Evolutionary conservation across 495 filamentous ascomycete genomes (phyloP).

Genomic region (Penicillium crystallinum): DNA sequence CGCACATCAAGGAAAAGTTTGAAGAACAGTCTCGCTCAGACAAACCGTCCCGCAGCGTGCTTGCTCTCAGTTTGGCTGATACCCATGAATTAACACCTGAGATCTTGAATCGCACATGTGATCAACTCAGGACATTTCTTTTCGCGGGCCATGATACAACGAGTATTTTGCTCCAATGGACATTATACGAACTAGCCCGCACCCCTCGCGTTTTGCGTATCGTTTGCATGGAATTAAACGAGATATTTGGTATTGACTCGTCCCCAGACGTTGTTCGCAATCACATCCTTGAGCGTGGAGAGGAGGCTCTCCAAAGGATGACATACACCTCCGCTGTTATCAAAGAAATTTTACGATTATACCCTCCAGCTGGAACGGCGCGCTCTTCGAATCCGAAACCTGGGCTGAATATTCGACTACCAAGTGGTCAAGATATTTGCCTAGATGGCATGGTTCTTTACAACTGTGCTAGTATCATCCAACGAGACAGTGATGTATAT

Average conservation of each 20-base stretch:
- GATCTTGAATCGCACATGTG: slow-evolving; percentile 8
- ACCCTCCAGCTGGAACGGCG: slow-evolving; percentile 37
- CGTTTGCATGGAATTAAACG: slow-evolving; percentile 43
- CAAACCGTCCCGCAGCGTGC: background rate
- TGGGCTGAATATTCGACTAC: slow-evolving; percentile 16
- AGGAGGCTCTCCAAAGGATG: slow-evolving; percentile 29
- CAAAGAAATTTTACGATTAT: slow-evolving; percentile 44
- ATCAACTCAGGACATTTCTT: slow-evolving; percentile 28
- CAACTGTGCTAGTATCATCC: slow-evolving; percentile 15
- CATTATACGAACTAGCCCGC: slow-evolving; percentile 45
- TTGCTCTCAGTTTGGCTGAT: background rate
- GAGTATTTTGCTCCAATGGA: slow-evolving; percentile 33
- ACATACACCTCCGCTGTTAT: slow-evolving; percentile 43
- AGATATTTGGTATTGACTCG: background rate
- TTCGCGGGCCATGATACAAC: slow-evolving; percentile 36
- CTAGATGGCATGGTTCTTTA: slow-evolving; percentile 18
- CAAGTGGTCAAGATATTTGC: background rate
- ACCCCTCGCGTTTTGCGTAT: slow-evolving; percentile 35
- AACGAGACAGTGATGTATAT: slow-evolving; percentile 17
- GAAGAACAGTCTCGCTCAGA: background rate
- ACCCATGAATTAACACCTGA: background rate
- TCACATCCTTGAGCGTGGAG: slow-evolving; percentile 1
- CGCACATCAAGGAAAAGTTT: background rate
- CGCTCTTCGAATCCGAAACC: slow-evolving; percentile 30
- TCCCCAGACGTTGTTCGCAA: background rate